These are phyloP conservation scores for Paraphaeosphaeria sporulosa DNA, from an alignment of 2,329 filamentous ascomycete genomes.

Conservation along the genomic window DNA sequence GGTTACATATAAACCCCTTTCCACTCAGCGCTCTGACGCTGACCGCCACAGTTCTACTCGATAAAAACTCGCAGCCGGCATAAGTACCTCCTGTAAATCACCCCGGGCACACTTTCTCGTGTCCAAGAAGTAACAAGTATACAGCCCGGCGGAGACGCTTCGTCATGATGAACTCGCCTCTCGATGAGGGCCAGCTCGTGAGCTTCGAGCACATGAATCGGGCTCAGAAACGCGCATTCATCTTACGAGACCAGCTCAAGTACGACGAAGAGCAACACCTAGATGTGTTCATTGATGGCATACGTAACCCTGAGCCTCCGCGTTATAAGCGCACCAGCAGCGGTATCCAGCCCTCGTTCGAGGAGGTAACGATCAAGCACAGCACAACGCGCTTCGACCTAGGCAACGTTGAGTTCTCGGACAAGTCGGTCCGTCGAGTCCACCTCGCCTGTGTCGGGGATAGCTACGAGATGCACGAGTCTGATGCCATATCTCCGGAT, in stretches of 20 bases:
- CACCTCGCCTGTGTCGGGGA: slow-evolving; percentile 30
- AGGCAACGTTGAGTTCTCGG: slow-evolving; percentile 37
- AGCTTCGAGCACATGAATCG: slow-evolving; percentile 30
- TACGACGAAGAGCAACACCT: slow-evolving; percentile 34
- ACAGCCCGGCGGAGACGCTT: background rate
- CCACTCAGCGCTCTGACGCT: background rate
- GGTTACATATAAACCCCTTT: background rate
- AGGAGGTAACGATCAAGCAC: slow-evolving; percentile 31
- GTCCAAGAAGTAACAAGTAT: background rate
- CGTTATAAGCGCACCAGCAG: slow-evolving; percentile 34
- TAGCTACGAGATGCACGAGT: slow-evolving; percentile 28
- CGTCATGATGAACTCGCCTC: slow-evolving; percentile 8
- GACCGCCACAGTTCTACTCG: background rate
- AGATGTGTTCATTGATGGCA: slow-evolving; percentile 34
- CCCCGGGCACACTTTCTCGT: background rate
- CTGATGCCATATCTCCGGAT: slow-evolving; percentile 26
- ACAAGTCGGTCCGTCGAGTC: slow-evolving; percentile 22
- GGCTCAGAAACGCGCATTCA: slow-evolving; percentile 37
- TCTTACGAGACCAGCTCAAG: slow-evolving; percentile 38
- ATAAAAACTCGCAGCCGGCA: background rate
- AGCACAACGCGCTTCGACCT: slow-evolving; percentile 34
- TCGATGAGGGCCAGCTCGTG: slow-evolving; percentile 5
- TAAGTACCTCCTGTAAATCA: background rate
- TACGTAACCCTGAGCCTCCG: slow-evolving; percentile 38
- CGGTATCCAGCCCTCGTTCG: slow-evolving; percentile 28